Evolutionary conservation across 2,329 filamentous ascomycete species (phyloP).

Genomic region (Harringtonia lauricola): DNA sequence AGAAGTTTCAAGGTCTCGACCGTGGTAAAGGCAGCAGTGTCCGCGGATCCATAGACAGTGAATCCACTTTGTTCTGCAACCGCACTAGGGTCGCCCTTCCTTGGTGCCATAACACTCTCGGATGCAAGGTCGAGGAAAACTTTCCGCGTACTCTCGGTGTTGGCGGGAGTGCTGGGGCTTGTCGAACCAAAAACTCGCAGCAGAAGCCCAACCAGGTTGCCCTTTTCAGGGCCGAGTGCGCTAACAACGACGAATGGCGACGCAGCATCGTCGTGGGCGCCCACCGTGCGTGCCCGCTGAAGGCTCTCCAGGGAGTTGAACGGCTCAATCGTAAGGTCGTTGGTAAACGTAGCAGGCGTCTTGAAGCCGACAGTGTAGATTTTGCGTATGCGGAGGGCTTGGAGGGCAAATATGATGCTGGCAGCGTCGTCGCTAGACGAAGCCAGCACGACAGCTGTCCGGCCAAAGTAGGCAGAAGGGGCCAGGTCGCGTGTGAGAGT

Average conservation of each 20-base stretch:
- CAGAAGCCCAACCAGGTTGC: constrained; percentile 65
- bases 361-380: constrained; percentile 80
- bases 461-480: constrained; percentile 67
- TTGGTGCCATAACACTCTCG: constrained; percentile 25
- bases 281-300: constrained; percentile 37
- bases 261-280: constrained; percentile 23
- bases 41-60: constrained; percentile 66
- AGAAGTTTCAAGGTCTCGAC: constrained; percentile 70
- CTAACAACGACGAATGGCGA: constrained; percentile 75
- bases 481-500: constrained; percentile 74
- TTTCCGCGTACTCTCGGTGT: constrained; percentile 32
- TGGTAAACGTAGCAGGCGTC: constrained; percentile 48
- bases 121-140: constrained; percentile 75
- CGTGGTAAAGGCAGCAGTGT: constrained; percentile 74
- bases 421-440: constrained; percentile 65
- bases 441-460: constrained; percentile 66
- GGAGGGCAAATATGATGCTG: constrained; percentile 67
- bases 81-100: constrained; percentile 55
- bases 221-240: constrained; percentile 68
- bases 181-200: constrained; percentile 57
- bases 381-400: constrained; percentile 62
- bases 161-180: constrained; percentile 14
- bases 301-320: constrained; percentile 64
- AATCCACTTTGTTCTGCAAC: constrained; percentile 68
- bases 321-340: constrained; percentile 62